A percentile compares a stretch with the other conserved stretches of the same genome.
These are phyloP conservation scores for Orbilia blumenaviensis DNA, from an alignment of 2,329 filamentous ascomycete genomes.

Conservation along the genomic window DNA sequence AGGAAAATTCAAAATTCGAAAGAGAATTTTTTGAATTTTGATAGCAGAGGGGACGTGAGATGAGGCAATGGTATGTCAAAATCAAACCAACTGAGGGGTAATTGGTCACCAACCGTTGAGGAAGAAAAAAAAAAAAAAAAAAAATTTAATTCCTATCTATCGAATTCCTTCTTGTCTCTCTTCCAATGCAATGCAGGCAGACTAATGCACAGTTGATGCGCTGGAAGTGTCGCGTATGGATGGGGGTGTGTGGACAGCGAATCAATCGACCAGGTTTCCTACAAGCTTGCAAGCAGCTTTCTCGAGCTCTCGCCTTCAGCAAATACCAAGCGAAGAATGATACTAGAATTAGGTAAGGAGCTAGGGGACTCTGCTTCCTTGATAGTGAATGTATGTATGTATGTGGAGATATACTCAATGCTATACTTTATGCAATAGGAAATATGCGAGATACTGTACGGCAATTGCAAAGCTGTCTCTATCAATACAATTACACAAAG, in stretches of 20 bases:
- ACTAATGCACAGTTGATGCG: slow-evolving; percentile 48
- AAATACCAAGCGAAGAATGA: slow-evolving; percentile 19
- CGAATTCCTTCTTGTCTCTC: neutral
- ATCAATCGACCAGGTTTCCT: slow-evolving; percentile 48
- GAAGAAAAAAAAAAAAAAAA: slow-evolving; percentile 18
- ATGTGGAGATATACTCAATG: neutral
- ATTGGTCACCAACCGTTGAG: slow-evolving; percentile 25
- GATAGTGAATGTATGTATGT: too few relatives aligned
- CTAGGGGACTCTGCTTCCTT: neutral
- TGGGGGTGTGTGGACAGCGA: slow-evolving; percentile 47
- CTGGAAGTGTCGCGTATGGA: slow-evolving; percentile 31
- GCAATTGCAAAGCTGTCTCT: slow-evolving; percentile 21
- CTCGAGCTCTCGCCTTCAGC: slow-evolving; percentile 41
- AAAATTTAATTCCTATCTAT: slow-evolving; percentile 28
- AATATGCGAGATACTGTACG: slow-evolving; percentile 2
- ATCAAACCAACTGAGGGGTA: slow-evolving; percentile 49
- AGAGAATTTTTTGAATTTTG: too few relatives aligned
- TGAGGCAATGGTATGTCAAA: slow-evolving; percentile 31
- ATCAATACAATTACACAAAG: slow-evolving; percentile 10
- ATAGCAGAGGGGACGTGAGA: neutral
- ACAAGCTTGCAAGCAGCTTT: slow-evolving; percentile 17
- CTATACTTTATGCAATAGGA: slow-evolving; percentile 2
- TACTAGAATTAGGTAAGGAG: slow-evolving; percentile 27
- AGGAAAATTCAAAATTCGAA: too few relatives aligned
- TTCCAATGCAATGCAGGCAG: slow-evolving; percentile 27